A percentile compares a stretch with the other conserved stretches of the same genome.
Conservation (phyloP, 2,329 filamentous ascomycete genomes). For the Aspergillus jensenii region DNA sequence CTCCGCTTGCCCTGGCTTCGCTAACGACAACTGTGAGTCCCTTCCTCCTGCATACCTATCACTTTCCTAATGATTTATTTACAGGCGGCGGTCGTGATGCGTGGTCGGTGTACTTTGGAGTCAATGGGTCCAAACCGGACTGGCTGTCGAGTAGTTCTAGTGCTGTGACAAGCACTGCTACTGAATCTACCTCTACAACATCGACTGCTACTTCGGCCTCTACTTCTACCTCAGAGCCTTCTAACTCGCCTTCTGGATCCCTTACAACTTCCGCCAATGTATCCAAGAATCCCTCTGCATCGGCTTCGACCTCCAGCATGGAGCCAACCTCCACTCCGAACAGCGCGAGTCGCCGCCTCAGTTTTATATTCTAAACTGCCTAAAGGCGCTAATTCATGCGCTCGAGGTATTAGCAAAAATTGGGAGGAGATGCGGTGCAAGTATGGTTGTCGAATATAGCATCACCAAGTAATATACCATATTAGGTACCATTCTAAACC, state of each 20-base stretch:
- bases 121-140: too few species aligned
- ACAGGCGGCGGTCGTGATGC: background rate
- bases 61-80: background rate
- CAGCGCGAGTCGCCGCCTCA: constrained; percentile 1
- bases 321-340: background rate
- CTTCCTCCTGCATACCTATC: background rate
- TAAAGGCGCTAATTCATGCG: too few species aligned
- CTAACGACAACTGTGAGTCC: background rate
- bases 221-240: background rate
- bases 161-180: background rate
- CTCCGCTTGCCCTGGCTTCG: background rate
- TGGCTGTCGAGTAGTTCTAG: background rate
- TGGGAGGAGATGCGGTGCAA: too few species aligned
- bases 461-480: too few species aligned
- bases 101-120: background rate
- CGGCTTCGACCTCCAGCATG: background rate
- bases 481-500: too few species aligned
- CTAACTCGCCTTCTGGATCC: background rate
- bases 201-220: background rate
- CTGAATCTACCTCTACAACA: background rate
- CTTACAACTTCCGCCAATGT: background rate
- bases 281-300: background rate
- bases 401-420: too few species aligned
- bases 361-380: background rate
- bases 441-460: constrained; percentile 21